Evolutionary conservation across 2,329 filamentous ascomycete species (phyloP).

Genomic region (Colletotrichum musicola): DNA sequence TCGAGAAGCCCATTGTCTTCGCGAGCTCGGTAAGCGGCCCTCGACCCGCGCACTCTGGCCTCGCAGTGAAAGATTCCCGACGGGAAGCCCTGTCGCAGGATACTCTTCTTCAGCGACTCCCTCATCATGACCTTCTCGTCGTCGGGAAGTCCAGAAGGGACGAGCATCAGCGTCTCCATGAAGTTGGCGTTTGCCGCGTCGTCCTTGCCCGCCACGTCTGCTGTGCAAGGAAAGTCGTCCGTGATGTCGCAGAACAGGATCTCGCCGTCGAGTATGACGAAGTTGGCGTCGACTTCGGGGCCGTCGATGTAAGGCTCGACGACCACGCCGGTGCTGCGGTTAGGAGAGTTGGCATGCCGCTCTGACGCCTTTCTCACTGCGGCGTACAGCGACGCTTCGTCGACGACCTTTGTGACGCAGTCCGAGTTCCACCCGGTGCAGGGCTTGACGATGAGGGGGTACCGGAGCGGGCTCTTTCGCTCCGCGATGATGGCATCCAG

Average conservation of each 20-base stretch:
- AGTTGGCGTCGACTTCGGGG: constrained; percentile 57
- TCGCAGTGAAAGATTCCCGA: constrained; percentile 20
- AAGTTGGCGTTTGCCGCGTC: neutral
- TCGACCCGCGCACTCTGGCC: constrained; percentile 4
- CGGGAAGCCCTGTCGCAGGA: neutral
- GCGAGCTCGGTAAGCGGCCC: neutral
- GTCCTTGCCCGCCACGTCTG: neutral
- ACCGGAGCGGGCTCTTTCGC: constrained; percentile 27
- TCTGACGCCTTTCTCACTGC: constrained; percentile 41
- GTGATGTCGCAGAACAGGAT: constrained; percentile 54
- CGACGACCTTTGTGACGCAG: constrained; percentile 48
- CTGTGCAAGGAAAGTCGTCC: constrained; percentile 52
- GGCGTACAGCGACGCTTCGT: constrained; percentile 43
- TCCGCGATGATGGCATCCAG: constrained; percentile 37
- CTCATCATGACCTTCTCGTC: constrained; percentile 8
- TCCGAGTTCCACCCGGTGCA: constrained; percentile 48
- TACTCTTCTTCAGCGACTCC: neutral
- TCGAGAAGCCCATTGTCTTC: constrained; percentile 39
- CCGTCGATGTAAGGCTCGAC: constrained; percentile 55
- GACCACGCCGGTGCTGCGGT: constrained; percentile 46
- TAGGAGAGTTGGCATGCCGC: constrained; percentile 39
- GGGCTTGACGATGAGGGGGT: constrained; percentile 54
- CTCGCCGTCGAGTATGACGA: constrained; percentile 53
- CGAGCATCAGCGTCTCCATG: constrained; percentile 19
- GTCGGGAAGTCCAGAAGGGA: neutral